phyloP scores from a whole-genome alignment of 202 grass and related monocot species.

The Tripidium arundinaceum region DNA sequence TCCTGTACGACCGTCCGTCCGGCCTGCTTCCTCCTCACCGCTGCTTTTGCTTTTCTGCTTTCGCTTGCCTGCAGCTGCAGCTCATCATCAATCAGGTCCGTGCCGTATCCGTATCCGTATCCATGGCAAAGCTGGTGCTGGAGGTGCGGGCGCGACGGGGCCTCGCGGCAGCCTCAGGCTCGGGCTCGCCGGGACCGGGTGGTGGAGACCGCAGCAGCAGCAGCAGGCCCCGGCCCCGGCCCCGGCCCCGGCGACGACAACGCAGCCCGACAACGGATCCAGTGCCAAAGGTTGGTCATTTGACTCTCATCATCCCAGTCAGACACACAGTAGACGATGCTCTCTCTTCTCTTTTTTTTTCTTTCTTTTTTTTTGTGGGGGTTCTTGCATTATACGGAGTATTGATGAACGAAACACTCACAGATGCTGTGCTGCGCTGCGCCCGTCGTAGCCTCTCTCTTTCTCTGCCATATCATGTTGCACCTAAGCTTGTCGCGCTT shows the following conservation, averaged over 20 bases:
- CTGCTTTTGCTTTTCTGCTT: not conserved
- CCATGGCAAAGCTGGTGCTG: not conserved
- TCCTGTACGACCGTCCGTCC: too few species aligned
- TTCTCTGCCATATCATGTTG: not conserved
- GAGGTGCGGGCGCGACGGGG: not conserved
- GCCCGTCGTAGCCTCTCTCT: not conserved
- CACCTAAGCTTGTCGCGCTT: not conserved
- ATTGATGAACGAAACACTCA: not conserved
- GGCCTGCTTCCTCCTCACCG: too few species aligned
- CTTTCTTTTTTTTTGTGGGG: too few species aligned
- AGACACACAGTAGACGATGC: not conserved
- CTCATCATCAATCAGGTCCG: slow-evolving; percentile 35
- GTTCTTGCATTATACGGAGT: too few species aligned
- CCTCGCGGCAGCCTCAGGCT: not conserved
- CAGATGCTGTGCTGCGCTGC: not conserved
- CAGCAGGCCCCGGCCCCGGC: not conserved
- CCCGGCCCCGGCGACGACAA: not conserved
- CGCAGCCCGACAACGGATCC: not conserved
- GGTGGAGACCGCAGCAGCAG: not conserved
- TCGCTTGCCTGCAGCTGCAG: not conserved
- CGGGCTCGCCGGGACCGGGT: too few species aligned
- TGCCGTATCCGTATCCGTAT: not conserved
- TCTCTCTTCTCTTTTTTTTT: not conserved
- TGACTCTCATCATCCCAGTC: not conserved
- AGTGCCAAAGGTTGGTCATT: not conserved